Percentiles rank a stretch among this genome's conserved stretches.
Conservation (phyloP, 768 basidiomycete genomes). For the Dentipellis fragilis region DNA sequence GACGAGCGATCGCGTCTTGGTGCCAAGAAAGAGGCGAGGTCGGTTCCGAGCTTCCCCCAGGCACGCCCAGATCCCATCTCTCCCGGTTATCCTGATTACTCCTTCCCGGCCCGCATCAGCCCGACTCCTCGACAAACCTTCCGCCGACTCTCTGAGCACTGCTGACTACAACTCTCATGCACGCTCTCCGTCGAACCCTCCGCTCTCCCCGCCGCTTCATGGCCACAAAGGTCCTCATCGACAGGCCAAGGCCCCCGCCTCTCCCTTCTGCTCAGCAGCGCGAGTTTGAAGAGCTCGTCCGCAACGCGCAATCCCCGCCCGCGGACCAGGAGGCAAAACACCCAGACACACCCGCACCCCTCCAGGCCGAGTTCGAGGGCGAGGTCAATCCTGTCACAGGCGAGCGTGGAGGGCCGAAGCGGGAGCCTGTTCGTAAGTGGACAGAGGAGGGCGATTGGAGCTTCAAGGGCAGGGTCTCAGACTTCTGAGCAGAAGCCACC, state of each 20-base stretch:
- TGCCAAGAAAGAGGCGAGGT: too few species aligned
- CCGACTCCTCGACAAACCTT: too few species aligned
- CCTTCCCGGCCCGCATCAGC: too few species aligned
- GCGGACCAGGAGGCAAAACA: conserved; percentile 35
- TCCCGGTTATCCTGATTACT: too few species aligned
- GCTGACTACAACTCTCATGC: too few species aligned
- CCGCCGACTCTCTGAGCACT: too few species aligned
- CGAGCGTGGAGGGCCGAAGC: conserved; percentile 80
- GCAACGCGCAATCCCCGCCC: conserved; percentile 38
- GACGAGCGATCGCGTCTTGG: too few species aligned
- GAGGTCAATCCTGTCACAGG: conserved; percentile 76
- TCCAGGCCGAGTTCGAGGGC: conserved; percentile 67
- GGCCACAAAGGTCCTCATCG: conserved; percentile 26
- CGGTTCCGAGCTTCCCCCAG: too few species aligned
- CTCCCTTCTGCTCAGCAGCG: conserved; percentile 69
- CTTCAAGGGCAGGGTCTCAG: conserved; percentile 80
- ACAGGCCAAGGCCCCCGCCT: conserved; percentile 62
- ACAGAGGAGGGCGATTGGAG: conserved; percentile 72
- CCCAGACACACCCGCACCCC: conserved; percentile 54
- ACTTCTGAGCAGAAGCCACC: conserved; percentile 41
- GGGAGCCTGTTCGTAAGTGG: conserved; percentile 66
- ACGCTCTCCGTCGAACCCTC: not conserved
- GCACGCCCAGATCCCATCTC: too few species aligned
- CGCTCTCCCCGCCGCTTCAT: conserved; percentile 3
- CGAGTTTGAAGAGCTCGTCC: conserved; percentile 80